Conservation (phyloP, 2,329 filamentous ascomycete species). For the Fusarium albosuccineum region DNA sequence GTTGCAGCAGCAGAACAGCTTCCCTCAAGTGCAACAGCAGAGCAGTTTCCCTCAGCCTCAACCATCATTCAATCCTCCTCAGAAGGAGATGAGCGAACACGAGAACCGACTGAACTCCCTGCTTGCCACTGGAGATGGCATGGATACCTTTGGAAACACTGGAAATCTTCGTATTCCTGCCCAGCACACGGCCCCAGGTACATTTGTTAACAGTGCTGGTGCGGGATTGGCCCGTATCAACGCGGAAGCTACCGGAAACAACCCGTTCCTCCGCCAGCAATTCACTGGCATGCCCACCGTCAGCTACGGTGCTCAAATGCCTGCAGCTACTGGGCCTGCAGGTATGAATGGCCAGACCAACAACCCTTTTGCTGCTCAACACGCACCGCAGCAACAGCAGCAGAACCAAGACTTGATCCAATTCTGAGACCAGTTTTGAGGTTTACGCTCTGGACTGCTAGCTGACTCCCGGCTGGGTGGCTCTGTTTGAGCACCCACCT, state of each 20-base stretch:
- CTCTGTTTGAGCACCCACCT: constrained; percentile 25
- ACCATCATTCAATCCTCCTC: constrained; percentile 54
- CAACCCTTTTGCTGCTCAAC: constrained; percentile 70
- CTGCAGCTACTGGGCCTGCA: constrained; percentile 69
- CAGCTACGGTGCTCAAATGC: constrained; percentile 65
- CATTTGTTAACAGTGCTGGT: constrained; percentile 96
- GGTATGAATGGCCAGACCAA: constrained; percentile 66
- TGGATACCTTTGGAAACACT: constrained; percentile 98
- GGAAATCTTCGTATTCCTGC: constrained; percentile 94
- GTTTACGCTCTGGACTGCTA: constrained; percentile 12
- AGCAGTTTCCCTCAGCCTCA: constrained; percentile 48
- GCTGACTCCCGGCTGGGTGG: constrained; percentile 13
- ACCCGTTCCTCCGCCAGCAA: constrained; percentile 89
- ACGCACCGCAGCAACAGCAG: constrained; percentile 58
- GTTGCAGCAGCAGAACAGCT: constrained; percentile 53
- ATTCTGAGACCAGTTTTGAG: constrained; percentile 59
- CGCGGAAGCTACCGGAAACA: constrained; percentile 81
- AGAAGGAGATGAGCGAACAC: constrained; percentile 71
- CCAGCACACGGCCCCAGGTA: constrained; percentile 95
- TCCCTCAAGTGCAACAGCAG: constrained; percentile 56
- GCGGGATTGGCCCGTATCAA: constrained; percentile 79
- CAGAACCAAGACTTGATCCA: constrained; percentile 73
- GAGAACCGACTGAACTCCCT: constrained; percentile 87
- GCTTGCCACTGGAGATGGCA: constrained; percentile 87
- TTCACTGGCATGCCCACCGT: constrained; percentile 81